A percentile compares a stretch with the other conserved stretches of the same genome.
Conservation (phyloP, 768 basidiomycete species). For the Agaricus blazei region DNA sequence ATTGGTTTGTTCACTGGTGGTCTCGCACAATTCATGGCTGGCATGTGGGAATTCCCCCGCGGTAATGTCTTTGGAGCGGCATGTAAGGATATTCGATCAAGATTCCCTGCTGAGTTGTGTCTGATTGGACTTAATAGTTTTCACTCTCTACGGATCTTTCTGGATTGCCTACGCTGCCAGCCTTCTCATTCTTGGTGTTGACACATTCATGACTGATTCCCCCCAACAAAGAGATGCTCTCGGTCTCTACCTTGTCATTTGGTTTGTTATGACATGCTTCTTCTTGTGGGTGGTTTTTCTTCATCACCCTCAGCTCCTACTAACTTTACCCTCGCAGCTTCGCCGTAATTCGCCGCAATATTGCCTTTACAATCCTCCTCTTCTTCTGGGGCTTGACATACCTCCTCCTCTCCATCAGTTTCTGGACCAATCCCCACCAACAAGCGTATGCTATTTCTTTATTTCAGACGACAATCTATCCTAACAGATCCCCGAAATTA, state of each 20-base stretch:
- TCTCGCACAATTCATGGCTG: constrained; percentile 58
- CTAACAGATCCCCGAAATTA: background rate
- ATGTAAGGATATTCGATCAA: constrained; percentile 24
- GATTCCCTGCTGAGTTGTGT: background rate
- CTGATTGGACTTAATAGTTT: constrained; percentile 30
- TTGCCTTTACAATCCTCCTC: constrained; percentile 47
- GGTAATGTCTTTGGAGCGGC: constrained; percentile 51
- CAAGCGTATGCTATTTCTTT: background rate
- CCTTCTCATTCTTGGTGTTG: constrained; percentile 45
- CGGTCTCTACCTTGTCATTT: constrained; percentile 50
- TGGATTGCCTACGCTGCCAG: constrained; percentile 58
- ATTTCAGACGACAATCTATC: too few relatives aligned
- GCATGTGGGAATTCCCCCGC: constrained; percentile 54
- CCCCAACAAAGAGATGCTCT: constrained; percentile 37
- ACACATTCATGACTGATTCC: constrained; percentile 28
- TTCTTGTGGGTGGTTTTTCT: constrained; percentile 35
- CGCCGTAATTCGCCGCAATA: constrained; percentile 43
- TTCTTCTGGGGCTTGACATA: constrained; percentile 51
- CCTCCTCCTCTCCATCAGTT: constrained; percentile 36
- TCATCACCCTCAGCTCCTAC: background rate
- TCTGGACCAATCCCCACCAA: constrained; percentile 19
- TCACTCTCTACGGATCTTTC: constrained; percentile 57
- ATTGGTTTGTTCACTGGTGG: constrained; percentile 63
- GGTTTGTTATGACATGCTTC: constrained; percentile 50
- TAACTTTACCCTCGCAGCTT: constrained; percentile 24